Percentiles rank a stretch among this genome's conserved stretches.
Evolutionary conservation across 805 yeast species (phyloP).

Genomic region (Ogataea philodendri): DNA sequence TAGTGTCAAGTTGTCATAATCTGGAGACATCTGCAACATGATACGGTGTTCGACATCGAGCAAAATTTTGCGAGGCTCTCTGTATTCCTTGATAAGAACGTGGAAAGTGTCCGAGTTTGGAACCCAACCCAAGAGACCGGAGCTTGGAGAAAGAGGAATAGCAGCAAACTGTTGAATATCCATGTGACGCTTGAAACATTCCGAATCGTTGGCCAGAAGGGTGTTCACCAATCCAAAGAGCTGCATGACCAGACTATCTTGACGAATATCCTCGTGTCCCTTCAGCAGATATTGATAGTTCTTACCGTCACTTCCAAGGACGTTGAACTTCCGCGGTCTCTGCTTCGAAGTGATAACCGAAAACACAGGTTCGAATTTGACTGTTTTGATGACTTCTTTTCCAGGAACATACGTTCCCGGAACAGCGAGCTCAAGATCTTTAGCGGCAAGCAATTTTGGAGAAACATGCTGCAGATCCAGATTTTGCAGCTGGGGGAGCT

Average conservation of each 20-base stretch:
- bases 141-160: slow-evolving; percentile 92
- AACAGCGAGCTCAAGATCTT: slow-evolving; percentile 79
- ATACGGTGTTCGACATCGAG: slow-evolving; percentile 92
- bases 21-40: slow-evolving; percentile 97
- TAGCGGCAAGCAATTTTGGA: slow-evolving; percentile 78
- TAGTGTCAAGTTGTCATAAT: slow-evolving; percentile 84
- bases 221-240: slow-evolving; percentile 94
- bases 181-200: slow-evolving; percentile 92
- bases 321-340: slow-evolving; percentile 81
- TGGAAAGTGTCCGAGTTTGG: slow-evolving; percentile 97
- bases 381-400: slow-evolving; percentile 69
- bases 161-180: slow-evolving; percentile 92
- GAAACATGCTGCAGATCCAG: slow-evolving; percentile 92
- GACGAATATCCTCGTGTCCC: slow-evolving; percentile 98
- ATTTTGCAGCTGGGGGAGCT: slow-evolving; percentile 80
- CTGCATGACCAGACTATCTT: slow-evolving; percentile 97
- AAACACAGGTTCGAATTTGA: slow-evolving; percentile 75
- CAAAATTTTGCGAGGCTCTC: slow-evolving; percentile 86
- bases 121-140: slow-evolving; percentile 97
- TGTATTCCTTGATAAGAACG: slow-evolving; percentile 83
- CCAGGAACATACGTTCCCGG: slow-evolving; percentile 94
- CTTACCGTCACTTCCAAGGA: slow-evolving; percentile 89
- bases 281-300: slow-evolving; percentile 79
- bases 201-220: slow-evolving; percentile 82
- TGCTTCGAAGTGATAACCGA: slow-evolving; percentile 92